Evolutionary conservation across 108 stramenopile species (phyloP).

Genomic region (Cyclotella cryptica): DNA sequence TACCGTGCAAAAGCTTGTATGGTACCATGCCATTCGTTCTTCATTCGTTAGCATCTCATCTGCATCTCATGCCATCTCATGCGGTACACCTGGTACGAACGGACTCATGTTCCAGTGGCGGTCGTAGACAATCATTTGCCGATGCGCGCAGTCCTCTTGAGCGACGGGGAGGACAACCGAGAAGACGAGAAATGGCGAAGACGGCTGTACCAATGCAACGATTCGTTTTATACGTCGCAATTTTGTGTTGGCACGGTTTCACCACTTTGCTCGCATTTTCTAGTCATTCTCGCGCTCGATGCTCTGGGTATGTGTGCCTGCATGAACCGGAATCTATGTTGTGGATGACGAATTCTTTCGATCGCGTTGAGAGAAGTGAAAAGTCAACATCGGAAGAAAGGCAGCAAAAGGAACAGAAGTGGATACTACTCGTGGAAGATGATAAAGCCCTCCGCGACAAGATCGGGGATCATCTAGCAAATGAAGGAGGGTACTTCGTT

Average conservation of each 20-base stretch:
- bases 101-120: too few relatives aligned
- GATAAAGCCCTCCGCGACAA: constrained; percentile 73
- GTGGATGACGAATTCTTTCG: not conserved
- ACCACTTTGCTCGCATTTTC: not conserved
- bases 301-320: not conserved
- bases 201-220: too few relatives aligned
- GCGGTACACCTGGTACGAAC: too few relatives aligned
- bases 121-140: too few relatives aligned
- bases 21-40: too few relatives aligned
- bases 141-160: too few relatives aligned
- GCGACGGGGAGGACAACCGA: too few relatives aligned
- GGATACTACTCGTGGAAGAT: constrained; percentile 79
- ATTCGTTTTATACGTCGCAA: not conserved
- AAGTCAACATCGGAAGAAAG: not conserved
- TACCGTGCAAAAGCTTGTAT: too few relatives aligned
- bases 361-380: not conserved
- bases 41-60: too few relatives aligned
- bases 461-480: constrained; percentile 71
- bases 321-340: not conserved
- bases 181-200: too few relatives aligned
- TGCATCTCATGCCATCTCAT: too few relatives aligned
- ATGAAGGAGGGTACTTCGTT: constrained; percentile 75
- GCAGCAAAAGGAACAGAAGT: constrained; percentile 5
- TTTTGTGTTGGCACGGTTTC: not conserved
- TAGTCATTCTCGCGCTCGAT: not conserved